Conservation (phyloP, 768 basidiomycete genomes). For the Lactarius quietus region DNA sequence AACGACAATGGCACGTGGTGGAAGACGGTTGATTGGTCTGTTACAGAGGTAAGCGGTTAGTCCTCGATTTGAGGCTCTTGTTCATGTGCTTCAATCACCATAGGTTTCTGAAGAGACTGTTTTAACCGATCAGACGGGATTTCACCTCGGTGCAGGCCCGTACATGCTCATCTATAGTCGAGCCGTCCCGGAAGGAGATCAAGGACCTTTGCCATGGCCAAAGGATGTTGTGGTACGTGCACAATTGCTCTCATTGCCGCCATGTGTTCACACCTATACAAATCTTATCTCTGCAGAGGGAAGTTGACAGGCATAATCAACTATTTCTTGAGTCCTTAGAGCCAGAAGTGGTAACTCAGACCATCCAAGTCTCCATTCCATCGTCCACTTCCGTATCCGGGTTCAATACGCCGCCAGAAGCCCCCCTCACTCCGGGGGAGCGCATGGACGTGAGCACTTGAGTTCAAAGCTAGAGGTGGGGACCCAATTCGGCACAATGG, state of each 20-base stretch:
- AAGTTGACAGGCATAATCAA: slow-evolving; percentile 38
- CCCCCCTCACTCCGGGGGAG: slow-evolving; percentile 21
- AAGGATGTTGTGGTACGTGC: slow-evolving; percentile 32
- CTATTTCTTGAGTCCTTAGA: slow-evolving; percentile 36
- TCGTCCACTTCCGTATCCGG: slow-evolving; percentile 23
- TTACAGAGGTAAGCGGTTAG: slow-evolving; percentile 50
- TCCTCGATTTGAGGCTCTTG: background rate
- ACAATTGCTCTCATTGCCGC: background rate
- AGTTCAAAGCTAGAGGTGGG: background rate
- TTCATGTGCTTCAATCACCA: background rate
- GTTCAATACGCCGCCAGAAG: slow-evolving; percentile 21
- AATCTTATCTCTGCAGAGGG: slow-evolving; percentile 26
- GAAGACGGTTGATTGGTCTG: slow-evolving; percentile 70
- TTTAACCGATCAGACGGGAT: slow-evolving; percentile 62
- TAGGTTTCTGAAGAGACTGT: slow-evolving; percentile 72
- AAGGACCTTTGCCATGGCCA: slow-evolving; percentile 32
- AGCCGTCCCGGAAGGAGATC: slow-evolving; percentile 30
- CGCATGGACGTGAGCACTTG: slow-evolving; percentile 23
- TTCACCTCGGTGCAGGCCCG: slow-evolving; percentile 75
- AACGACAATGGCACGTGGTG: slow-evolving; percentile 70
- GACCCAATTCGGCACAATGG: background rate
- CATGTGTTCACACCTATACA: background rate
- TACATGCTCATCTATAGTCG: slow-evolving; percentile 71
- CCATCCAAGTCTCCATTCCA: slow-evolving; percentile 15
- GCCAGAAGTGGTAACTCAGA: background rate